Evolutionary conservation across 768 basidiomycete genomes (phyloP).

Genomic region (Suillus sp.): DNA sequence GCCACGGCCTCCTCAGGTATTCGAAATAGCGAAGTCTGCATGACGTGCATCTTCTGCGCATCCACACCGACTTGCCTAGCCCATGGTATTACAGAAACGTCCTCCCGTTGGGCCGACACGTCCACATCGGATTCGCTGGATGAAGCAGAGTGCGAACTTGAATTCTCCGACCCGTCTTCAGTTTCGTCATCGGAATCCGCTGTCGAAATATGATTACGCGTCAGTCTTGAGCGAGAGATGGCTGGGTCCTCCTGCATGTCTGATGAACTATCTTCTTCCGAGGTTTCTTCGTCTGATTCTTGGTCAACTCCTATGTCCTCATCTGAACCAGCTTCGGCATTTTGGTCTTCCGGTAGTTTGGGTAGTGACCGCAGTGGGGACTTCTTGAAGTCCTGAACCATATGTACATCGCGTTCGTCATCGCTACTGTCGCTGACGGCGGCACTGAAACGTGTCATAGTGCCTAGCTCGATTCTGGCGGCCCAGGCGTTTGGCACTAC

Average conservation of each 20-base stretch:
- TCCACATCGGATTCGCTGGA: conserved; percentile 27
- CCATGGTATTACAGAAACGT: conserved; percentile 67
- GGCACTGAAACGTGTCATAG: conserved; percentile 72
- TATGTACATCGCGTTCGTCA: conserved; percentile 45
- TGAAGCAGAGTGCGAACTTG: conserved; percentile 37
- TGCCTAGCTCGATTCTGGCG: conserved; percentile 14
- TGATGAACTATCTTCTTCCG: conserved; percentile 40
- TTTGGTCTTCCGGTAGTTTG: conserved; percentile 35
- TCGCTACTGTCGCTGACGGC: conserved; percentile 59
- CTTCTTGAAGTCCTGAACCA: conserved; percentile 30
- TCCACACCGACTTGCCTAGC: conserved; percentile 76
- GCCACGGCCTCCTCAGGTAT: conserved; percentile 73
- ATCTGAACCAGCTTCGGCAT: conserved; percentile 30
- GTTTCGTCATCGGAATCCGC: conserved; percentile 59
- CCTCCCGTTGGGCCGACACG: conserved; percentile 30
- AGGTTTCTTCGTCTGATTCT: conserved; percentile 41
- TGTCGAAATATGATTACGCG: conserved; percentile 48
- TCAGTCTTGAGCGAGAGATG: conserved; percentile 26
- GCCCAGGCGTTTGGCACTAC: conserved; percentile 2
- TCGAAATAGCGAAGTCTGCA: conserved; percentile 88
- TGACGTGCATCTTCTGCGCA: conserved; percentile 86
- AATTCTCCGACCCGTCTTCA: conserved; percentile 44
- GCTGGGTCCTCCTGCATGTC: conserved; percentile 53
- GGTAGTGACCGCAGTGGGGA: conserved; percentile 17
- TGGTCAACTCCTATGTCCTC: conserved; percentile 34